Evolutionary conservation across 177 flowering plant species (phyloP).

Genomic region (Vitis hybrid): DNA sequence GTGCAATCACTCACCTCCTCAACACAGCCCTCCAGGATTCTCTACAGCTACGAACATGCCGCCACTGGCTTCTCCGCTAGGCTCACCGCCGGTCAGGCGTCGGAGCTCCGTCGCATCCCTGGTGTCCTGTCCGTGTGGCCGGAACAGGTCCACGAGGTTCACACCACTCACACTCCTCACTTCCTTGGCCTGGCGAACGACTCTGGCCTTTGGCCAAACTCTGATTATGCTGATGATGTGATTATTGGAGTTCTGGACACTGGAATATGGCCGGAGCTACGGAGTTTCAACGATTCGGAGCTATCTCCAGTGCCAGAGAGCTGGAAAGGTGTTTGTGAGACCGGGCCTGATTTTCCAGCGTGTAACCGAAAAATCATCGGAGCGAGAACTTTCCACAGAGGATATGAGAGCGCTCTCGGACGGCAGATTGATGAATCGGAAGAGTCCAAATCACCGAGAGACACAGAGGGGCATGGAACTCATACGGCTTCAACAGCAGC

Average conservation of each 20-base stretch:
- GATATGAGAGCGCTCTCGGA: constrained; percentile 36
- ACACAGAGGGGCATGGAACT: constrained; percentile 90
- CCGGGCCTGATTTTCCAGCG: constrained; percentile 40
- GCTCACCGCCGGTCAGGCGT: constrained; percentile 51
- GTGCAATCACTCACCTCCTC: constrained; percentile 49
- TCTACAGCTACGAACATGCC: constrained; percentile 67
- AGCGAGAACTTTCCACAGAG: constrained; percentile 55
- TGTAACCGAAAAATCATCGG: constrained; percentile 83
- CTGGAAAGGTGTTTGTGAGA: constrained; percentile 69
- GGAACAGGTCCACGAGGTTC: constrained; percentile 49
- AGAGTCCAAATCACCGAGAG: constrained; percentile 72
- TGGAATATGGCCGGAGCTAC: constrained; percentile 84
- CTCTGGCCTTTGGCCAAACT: constrained; percentile 67
- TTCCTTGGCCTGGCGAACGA: constrained; percentile 58
- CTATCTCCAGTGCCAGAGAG: constrained; percentile 47
- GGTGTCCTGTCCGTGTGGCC: constrained; percentile 57
- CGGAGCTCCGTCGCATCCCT: constrained; percentile 34
- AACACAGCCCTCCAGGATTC: constrained; percentile 40
- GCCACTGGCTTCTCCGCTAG: constrained; percentile 69
- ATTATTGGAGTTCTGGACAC: constrained; percentile 82
- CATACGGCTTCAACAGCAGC: constrained; percentile 93
- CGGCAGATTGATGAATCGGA: constrained; percentile 28
- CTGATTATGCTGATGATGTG: constrained; percentile 64
- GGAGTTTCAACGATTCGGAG: constrained; percentile 60
- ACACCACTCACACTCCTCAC: constrained; percentile 76